Evolutionary conservation across 768 basidiomycete genomes (phyloP), one percentile per base, ranked within the genome.

Genomic region (Rhizopogon salebrosus): DNA sequence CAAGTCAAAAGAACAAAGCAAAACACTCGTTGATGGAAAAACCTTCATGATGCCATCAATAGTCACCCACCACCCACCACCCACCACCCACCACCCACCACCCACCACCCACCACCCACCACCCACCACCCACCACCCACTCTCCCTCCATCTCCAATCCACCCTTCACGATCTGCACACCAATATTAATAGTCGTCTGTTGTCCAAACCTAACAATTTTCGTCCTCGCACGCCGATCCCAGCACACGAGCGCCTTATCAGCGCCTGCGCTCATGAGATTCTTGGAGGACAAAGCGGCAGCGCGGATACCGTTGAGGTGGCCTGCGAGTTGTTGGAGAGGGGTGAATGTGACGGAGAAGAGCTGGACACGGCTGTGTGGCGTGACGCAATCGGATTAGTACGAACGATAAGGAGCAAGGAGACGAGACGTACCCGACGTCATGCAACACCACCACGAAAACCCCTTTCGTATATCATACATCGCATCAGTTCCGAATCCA

Each of bases 141-240:
- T 95, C 92, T 7, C 89, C 88, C 57, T 88, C 87, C 14, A 13
- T 54, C 13, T 68, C 64, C 26, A 53, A 42, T 6, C 56, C 60
- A 9, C 66, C 61, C 10, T 64, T 70, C 29, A 93, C 80, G 26
- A 95, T 79, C 69, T 93, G 91, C 26, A 95, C 89, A 8, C 92
- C 92, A 49, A 93, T 89, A 62, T 91, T 92, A 59, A 92, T 81
- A 6, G 91, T 94, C 8, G 90, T 95, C 71, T 94, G 92, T 65
- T 95, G 93, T 1, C 92, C 93, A 60, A 94, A 95, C 16, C 91
- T 75, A 35, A 92, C 88, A 42, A 93, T 85, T 74, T 95, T 95
- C 11, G 83, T 85, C 11, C 92, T 93, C 0, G 86, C 78, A 3
- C 92, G 80, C 89, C 89, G 92, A 68, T 92, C 89, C 90, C 89